Evolutionary conservation across 441 rosid genomes (phyloP).

Genomic region (Populus hybrid): DNA sequence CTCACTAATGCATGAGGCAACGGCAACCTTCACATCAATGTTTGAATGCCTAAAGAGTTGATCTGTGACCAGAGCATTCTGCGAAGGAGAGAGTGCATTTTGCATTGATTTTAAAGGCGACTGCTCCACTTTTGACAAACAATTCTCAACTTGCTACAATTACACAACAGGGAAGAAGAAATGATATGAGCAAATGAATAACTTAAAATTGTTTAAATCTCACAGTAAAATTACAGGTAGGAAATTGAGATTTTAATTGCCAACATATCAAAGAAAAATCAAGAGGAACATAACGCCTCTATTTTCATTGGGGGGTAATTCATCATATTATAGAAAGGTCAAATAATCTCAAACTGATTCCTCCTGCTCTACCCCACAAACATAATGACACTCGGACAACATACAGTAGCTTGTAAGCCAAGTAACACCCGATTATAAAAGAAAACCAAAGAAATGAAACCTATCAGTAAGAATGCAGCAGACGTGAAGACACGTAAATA

Average conservation of each 20-base stretch:
- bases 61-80: constrained; percentile 64
- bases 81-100: constrained; percentile 63
- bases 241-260: not conserved
- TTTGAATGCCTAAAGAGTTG: constrained; percentile 68
- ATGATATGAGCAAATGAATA: not conserved
- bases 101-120: constrained; percentile 78
- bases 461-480: not conserved
- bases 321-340: not conserved
- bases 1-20: constrained; percentile 96
- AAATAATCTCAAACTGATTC: not conserved
- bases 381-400: not conserved
- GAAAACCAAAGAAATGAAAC: not conserved
- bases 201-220: not conserved
- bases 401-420: not conserved
- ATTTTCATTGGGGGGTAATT: too few species aligned
- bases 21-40: constrained; percentile 77
- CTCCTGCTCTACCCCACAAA: not conserved
- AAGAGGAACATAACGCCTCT: not conserved
- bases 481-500: not conserved
- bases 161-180: constrained; percentile 2
- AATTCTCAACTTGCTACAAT: constrained; percentile 64
- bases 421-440: not conserved
- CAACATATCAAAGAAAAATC: not conserved
- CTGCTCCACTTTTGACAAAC: constrained; percentile 75
- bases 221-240: not conserved